Base-by-base conservation (phyloP, 768 basidiomycete species). In the Boletus rubescentipes region DNA sequence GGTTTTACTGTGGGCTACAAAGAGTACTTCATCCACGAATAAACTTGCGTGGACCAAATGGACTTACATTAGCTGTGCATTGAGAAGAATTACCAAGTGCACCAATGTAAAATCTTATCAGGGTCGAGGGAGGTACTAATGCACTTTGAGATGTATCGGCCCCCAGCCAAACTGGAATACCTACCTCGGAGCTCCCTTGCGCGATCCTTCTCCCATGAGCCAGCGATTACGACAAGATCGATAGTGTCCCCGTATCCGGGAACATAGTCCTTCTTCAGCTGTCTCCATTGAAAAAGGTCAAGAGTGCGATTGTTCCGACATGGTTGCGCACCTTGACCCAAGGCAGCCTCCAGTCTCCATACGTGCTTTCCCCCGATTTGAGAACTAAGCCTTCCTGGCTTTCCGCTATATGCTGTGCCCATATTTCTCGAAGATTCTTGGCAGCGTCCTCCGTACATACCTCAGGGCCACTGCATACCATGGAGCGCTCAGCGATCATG, bases 181-280 rank as follows among this genome's bases (percentile, higher is more conserved):
- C 36, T 48, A 90, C 92, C 92, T 69, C 86, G 72, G 7, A 97
- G 75, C 48, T 87, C 86, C 49, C 91, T 72, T 4, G 79, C 94
- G 9, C 94, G 79, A 34, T 86, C 79, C 63, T 85, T 86, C 51
- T 91, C 88, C 90, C 91, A 94, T 0, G 79, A 73, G 18, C 85
- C 91, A 2, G 83, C 94, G 18, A 96, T 71, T 32, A 96, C 65
- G 4, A 84, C 84, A 52, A 96, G 77, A 67, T 94, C 91, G 15
- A 94, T 60, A 5, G 82, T 79, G 67, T 98, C 94, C 0, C 92
- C 91, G 41, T 87, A 79, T 5, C 87, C 87, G 1, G 85, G 84
- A 36, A 98, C 91, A 57, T 96, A 96, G 67, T 98, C 94, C 64
- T 79, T 84, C 75, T 93, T 92, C 45, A 92, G 63, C 79, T 81